phyloP scores from a whole-genome alignment of 768 basidiomycete genomes.

The Calocera viscosa region DNA sequence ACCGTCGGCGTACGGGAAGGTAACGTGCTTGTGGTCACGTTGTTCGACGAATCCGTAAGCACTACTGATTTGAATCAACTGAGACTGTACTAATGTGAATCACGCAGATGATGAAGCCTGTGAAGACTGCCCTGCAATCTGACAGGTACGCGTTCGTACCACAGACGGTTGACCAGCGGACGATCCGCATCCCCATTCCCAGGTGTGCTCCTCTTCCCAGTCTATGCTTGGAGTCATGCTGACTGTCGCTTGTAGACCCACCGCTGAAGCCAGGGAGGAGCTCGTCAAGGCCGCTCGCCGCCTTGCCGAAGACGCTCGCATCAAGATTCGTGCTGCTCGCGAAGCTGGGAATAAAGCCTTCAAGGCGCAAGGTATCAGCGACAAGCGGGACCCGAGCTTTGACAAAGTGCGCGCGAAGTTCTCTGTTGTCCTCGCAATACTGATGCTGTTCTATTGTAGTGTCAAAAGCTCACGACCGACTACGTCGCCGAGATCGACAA shows the following conservation, averaged over 20 bases:
- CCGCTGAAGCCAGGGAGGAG: conserved; percentile 53
- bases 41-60: conserved; percentile 68
- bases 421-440: neutral
- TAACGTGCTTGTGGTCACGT: conserved; percentile 53
- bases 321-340: conserved; percentile 62
- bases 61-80: neutral
- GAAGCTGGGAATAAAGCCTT: conserved; percentile 54
- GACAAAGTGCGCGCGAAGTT: conserved; percentile 44
- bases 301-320: conserved; percentile 61
- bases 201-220: conserved; percentile 36
- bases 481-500: conserved; percentile 55
- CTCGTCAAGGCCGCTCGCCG: conserved; percentile 45
- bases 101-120: conserved; percentile 56
- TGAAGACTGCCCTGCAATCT: conserved; percentile 64
- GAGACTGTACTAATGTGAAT: conserved; percentile 17
- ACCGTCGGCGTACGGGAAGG: conserved; percentile 75
- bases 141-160: conserved; percentile 63
- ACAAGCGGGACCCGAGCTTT: conserved; percentile 55
- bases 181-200: conserved; percentile 68
- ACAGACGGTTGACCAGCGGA: conserved; percentile 55
- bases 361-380: conserved; percentile 34
- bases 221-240: conserved; percentile 7
- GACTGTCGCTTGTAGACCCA: conserved; percentile 40
- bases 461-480: conserved; percentile 58
- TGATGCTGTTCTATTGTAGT: conserved; percentile 33